phyloP scores from a whole-genome alignment of 2,329 filamentous ascomycete genomes.

The Hirsutella minnesotensis region DNA sequence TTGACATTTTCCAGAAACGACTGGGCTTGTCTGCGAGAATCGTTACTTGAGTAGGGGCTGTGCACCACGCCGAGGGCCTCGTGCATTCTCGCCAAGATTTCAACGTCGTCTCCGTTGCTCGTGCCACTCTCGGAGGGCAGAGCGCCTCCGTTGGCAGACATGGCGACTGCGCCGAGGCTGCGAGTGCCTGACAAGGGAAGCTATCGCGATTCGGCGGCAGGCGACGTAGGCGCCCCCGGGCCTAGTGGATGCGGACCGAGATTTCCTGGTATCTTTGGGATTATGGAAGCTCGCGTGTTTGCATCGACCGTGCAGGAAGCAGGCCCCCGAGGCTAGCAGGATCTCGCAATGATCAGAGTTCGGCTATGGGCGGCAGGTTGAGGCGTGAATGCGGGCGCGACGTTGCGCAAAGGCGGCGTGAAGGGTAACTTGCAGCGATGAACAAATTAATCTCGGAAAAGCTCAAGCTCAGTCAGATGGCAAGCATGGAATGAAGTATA shows the following conservation, averaged over 20 bases:
- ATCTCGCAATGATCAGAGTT: background rate
- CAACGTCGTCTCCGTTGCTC: conserved; percentile 25
- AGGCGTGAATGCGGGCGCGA: too few species aligned
- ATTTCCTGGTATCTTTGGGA: too few species aligned
- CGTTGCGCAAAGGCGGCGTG: too few species aligned
- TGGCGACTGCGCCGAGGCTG: conserved; percentile 8
- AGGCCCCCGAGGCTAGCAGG: background rate
- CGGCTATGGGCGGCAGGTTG: too few species aligned
- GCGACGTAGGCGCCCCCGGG: background rate
- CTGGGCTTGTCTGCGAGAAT: conserved; percentile 71
- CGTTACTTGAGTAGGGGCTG: conserved; percentile 67
- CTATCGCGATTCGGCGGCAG: conserved; percentile 5
- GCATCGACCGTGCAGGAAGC: background rate
- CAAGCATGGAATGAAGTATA: too few species aligned
- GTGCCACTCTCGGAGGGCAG: conserved; percentile 17
- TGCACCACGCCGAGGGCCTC: conserved; percentile 83
- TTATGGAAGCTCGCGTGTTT: too few species aligned
- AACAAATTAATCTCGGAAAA: too few species aligned
- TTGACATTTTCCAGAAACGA: conserved; percentile 80
- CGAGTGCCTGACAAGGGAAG: conserved; percentile 3
- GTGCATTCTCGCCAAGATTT: conserved; percentile 56
- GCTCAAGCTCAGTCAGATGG: too few species aligned
- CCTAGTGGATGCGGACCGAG: background rate
- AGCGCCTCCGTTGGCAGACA: conserved; percentile 26
- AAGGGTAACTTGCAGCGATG: too few species aligned